These are phyloP conservation scores for Gaertneriomyces semiglobifer DNA, from an alignment of 192 early-diverging fungal species.

Conservation along the genomic window DNA sequence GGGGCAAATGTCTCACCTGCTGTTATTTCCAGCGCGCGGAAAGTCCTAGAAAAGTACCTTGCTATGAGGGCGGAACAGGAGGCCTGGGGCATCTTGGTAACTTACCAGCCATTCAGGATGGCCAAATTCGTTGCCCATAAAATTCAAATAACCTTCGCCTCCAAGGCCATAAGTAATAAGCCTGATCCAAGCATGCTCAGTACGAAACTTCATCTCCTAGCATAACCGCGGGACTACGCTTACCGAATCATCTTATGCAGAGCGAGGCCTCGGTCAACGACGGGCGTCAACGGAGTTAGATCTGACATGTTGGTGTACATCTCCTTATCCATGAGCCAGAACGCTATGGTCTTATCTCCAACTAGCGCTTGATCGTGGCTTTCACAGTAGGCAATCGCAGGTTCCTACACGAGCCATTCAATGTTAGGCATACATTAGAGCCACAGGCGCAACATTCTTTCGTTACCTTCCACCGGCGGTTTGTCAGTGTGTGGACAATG, in stretches of 20 bases:
- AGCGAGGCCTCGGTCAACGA: slow-evolving; percentile 90
- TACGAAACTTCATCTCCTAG: too few relatives aligned
- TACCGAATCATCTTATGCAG: slow-evolving; percentile 90
- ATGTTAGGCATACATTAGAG: neutral
- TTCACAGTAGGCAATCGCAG: slow-evolving; percentile 92
- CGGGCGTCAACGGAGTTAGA: slow-evolving; percentile 71
- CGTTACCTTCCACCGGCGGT: slow-evolving; percentile 78
- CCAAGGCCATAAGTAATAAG: slow-evolving; percentile 85
- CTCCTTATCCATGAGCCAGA: slow-evolving; percentile 99
- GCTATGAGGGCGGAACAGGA: neutral
- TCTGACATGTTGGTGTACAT: slow-evolving; percentile 97
- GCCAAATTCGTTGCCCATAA: slow-evolving; percentile 98
- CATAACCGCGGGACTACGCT: slow-evolving; percentile 25
- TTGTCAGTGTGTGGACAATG: slow-evolving; percentile 82
- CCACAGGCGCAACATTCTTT: neutral
- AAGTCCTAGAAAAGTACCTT: slow-evolving; percentile 61
- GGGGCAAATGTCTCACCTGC: slow-evolving; percentile 18
- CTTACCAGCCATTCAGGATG: slow-evolving; percentile 92
- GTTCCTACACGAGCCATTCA: slow-evolving; percentile 61
- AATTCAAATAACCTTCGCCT: slow-evolving; percentile 94
- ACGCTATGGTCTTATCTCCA: slow-evolving; percentile 96
- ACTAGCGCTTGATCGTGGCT: slow-evolving; percentile 97
- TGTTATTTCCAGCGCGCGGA: slow-evolving; percentile 82
- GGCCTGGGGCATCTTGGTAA: neutral
- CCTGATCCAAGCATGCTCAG: slow-evolving; percentile 32